These are phyloP conservation scores for Rhododendron williamsianum DNA, from an alignment of 148 eudicot genomes.

Conservation along the genomic window DNA sequence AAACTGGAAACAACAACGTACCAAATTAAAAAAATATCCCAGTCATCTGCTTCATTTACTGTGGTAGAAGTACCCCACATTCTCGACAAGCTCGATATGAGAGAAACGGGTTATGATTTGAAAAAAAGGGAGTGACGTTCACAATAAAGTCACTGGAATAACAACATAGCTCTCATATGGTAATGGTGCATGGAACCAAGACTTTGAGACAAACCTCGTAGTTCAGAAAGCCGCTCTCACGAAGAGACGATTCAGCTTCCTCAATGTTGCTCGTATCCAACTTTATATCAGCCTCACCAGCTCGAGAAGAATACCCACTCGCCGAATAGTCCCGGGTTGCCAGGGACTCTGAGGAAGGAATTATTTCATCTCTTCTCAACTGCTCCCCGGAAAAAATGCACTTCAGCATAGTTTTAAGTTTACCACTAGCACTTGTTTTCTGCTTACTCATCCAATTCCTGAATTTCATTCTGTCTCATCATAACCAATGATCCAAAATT, in stretches of 20 bases:
- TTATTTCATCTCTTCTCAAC: conserved; percentile 35
- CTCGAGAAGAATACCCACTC: conserved; percentile 52
- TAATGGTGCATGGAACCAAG: neutral
- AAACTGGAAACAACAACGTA: neutral
- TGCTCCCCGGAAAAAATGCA: conserved; percentile 73
- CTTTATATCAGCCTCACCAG: conserved; percentile 36
- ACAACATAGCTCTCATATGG: neutral
- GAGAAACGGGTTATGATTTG: neutral
- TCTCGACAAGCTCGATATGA: neutral
- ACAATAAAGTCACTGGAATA: neutral
- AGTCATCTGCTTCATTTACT: neutral
- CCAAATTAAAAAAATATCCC: neutral
- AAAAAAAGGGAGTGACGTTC: neutral
- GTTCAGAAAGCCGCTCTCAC: conserved; percentile 75
- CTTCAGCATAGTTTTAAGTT: conserved; percentile 59
- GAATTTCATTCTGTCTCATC: conserved; percentile 47
- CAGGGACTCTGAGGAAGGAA: conserved; percentile 62
- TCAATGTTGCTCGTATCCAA: conserved; percentile 55
- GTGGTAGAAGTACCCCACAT: neutral
- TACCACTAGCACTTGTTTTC: conserved; percentile 21
- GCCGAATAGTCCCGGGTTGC: conserved; percentile 73
- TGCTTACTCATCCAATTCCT: conserved; percentile 29
- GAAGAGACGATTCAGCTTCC: conserved; percentile 89
- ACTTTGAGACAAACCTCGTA: conserved; percentile 55
- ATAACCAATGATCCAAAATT: conserved; percentile 14